Evolutionary conservation across 176 grass and related monocot genomes (phyloP), one percentile per base, ranked within the genome.

Genomic region (Carex pumila): DNA sequence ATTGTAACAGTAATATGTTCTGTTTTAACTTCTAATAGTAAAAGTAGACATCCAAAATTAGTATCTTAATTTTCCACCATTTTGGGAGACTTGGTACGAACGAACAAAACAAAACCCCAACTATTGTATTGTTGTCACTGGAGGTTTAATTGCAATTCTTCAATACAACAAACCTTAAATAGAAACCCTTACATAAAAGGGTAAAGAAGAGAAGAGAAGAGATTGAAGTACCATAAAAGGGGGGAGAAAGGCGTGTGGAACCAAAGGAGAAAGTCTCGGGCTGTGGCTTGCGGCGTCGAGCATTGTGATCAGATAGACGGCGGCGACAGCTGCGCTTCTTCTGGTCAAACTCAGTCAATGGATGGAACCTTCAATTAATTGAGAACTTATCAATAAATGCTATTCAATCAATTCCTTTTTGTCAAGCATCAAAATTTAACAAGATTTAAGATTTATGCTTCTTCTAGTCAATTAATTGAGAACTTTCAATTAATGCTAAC

Each of bases 261-360:
- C 85, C 73, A 75, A 94, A 94, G 12, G 96, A 89, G 88, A 95
- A 83, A 31, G 91, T 78, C 72, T 92, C 93, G 22, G 89, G 83
- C 5, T 89, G 93, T 9, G 88, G 91, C 79, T 99, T 99, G 47
- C 97, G 91, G 57, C 97, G 91, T 10, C 93, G 89, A 65, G 93
- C 90, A 85, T 99, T 99, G 83, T 99, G 97, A 85, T 99, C 97
- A 74, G 91, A 89, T 18, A 99, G 91, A 50, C 97, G 93, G 39
- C 93, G 86, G 49, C 97, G 93, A 56, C 97, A 99, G 78, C 97
- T 99, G 85, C 85, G 80, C 79, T 99, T 99, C 81, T 88, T 92
- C 91, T 96, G 93, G 72, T 99, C 97, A 87, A 99, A 99, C 90
- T 94, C 89, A 14, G 72, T 43, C 83, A 99, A 88, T 80, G 65